Evolutionary conservation across 108 stramenopile species (phyloP), one percentile per base, ranked within the genome.

Genomic region (Chaetoceros tenuissimus): DNA sequence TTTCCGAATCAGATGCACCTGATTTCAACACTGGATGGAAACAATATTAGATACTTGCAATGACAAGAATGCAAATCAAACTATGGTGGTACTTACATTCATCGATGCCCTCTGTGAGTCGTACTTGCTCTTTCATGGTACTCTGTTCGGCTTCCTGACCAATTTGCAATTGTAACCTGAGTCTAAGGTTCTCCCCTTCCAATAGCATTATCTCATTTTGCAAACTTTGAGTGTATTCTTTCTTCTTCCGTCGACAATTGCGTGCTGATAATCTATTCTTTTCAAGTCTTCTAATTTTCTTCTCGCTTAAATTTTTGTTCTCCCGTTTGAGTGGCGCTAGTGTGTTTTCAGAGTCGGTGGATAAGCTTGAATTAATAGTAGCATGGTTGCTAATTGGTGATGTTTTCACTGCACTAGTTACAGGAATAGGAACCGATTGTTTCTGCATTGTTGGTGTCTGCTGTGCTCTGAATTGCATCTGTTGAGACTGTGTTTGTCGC

Each of bases 111-210:
- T 74, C 66, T n/a, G 78, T 78, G 16, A 79, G n/a, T 29, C 68
- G 71, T 23, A 64, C 53, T 60, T 86, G 81, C 55, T 82, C 79
- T 25, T 60, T 51, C 53, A 56, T 56, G n/a, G 47, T 60, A 25
- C 44, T 67, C n/a, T 68, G 71, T 68, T 82, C 79, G 2, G 79
- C 85, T 55, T 86, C 81, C 51, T 81, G 67, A 53, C 85, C 85
- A 51, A 86, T 78, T 74, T 81, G 85, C 26, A 96, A 68, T 62
- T 92, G 81, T 22, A 96, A 65, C 16, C 92, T 64, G 30, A 96
- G 64, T 46, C 85, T 54, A n/a, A 96, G 68, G 64, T 96, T 96
- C 48, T 94, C 95, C 31, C 69, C 77, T 64, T 96, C 95, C 24
- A 94, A 55, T 20, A 68, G n/a, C 47, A 81, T 85, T 45, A 96